Base-by-base conservation (phyloP, 257 asterid genomes). In the Galeopsis tetrahit region DNA sequence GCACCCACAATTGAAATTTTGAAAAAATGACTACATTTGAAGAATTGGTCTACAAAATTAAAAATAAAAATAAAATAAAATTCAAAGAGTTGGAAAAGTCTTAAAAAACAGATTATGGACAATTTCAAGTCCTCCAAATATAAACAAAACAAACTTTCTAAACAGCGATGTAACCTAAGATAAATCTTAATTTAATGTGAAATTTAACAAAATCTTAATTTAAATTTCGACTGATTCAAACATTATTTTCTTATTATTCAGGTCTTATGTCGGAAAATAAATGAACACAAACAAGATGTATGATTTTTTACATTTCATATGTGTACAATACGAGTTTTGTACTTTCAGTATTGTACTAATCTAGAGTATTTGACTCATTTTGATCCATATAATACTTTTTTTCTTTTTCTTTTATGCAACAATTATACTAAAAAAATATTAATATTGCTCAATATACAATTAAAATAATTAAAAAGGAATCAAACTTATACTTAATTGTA, bases 131-230 rank as follows among this genome's bases (percentile, higher is more conserved):
- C 31, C 5, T 9, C 48, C 42, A 36, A 57, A 57, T 15, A 32
- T 66, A 35, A 44, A 48, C 44, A 46, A 44, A 66, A 17, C 9
- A 7, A 66, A 57, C 44, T 10, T n/a, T 35, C 15, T 33, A 38
- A 58, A 65, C 69, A 66, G 31, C 77, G 73, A 68, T 73, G 63
- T 68, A 62, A 73, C 60, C 77, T 42, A 76, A 56, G 75, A 43
- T 53, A 67, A 49, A 42, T 15, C n/a, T 36, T 15, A 79, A 33
- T 58, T 57, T 36, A 28, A 40, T 13, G 21, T 63, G 43, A 31
- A 73, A 68, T 40, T 39, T 4, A 39, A 39, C 43, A 21, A 21
- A 31, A 28, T 57, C 40, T 55, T 63, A 5, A 68, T 33, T 48
- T n/a, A 48, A 28, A 34, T 32, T 32, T 44, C 43, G 71, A 72